Evolutionary conservation across 805 yeast species (phyloP).

Genomic region (Yamadazyma akitaensis): DNA sequence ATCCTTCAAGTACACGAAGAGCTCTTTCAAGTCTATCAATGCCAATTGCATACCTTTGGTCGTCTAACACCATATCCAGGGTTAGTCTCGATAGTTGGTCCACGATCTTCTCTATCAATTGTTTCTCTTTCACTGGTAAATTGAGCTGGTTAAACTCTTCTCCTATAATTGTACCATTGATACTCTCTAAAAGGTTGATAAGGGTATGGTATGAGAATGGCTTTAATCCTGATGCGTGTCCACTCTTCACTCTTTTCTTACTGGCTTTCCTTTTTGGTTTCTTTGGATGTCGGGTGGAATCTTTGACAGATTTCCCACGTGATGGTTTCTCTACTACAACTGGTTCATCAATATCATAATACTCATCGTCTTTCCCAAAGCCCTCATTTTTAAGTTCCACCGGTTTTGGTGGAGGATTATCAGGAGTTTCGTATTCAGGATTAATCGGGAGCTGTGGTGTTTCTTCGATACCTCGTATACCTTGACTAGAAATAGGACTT

Average conservation of each 20-base stretch:
- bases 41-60: constrained; percentile 76
- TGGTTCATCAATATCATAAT: constrained; percentile 38
- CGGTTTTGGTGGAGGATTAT: neutral
- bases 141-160: constrained; percentile 73
- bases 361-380: constrained; percentile 23
- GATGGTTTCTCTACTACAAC: constrained; percentile 29
- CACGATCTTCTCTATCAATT: constrained; percentile 77
- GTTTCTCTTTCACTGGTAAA: constrained; percentile 72
- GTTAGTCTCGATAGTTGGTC: constrained; percentile 83
- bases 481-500: neutral
- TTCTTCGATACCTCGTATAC: neutral
- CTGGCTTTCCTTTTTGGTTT: constrained; percentile 17
- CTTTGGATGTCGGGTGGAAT: constrained; percentile 23
- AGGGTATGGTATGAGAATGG: constrained; percentile 45
- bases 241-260: constrained; percentile 9
- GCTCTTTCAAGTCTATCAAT: constrained; percentile 77
- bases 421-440: constrained; percentile 1
- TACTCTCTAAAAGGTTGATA: constrained; percentile 51
- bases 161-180: constrained; percentile 60
- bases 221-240: constrained; percentile 18
- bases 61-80: constrained; percentile 87
- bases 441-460: neutral
- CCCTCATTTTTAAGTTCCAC: neutral
- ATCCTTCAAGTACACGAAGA: constrained; percentile 83
- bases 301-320: constrained; percentile 33